Evolutionary conservation across 495 filamentous ascomycete genomes (phyloP), one percentile per base, ranked within the genome.

Genomic region (Hypoxylon lienhwacheense): DNA sequence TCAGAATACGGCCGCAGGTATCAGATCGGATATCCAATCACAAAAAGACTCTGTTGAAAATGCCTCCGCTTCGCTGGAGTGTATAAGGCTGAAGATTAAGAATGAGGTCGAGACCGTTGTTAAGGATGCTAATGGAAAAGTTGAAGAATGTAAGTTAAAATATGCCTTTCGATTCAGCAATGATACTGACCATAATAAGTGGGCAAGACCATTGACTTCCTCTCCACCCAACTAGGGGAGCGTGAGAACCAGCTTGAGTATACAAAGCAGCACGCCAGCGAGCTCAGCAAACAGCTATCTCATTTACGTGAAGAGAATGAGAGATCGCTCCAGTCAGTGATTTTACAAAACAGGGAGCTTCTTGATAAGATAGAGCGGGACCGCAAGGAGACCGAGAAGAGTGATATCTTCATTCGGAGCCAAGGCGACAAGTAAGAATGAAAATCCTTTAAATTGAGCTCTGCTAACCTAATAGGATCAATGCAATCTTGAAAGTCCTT

Each of bases 341-440:
- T 45, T 8, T 20, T 45, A 5, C 69, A 70, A 29, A 68, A 69
- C 25, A 48, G 55, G 25, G 59, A 70, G 42, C 63, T 74, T 5
- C 36, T 71, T 1, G 49, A 55, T 1, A 67, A 66, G 42, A 40
- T 70, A n/a, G 44, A 64, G 2, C 53, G 61, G 10, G 34, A 31
- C 26, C 6, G 29, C 8, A 47, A 41, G 12, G 39, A 45, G 24
- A 37, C 22, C 31, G 53, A 50, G 36, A 46, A 41, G 35, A 45
- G 21, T 8, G 61, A 47, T 2, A 20, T 20, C 0, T 49, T 26
- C 12, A 47, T 67, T 20, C 36, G 17, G 7, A 43, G 55, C 17
- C 65, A 67, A 49, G 55, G 50, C 14, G 28, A 55, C 11, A 55
- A 55, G 65, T 63, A 47, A 52, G 62, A 15, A 31, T 17, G 33